A percentile compares a stretch with the other conserved stretches of the same genome.
These are phyloP conservation scores for Wickerhamiella infanticola DNA, from an alignment of 1,139 yeast species.

Conservation along the genomic window DNA sequence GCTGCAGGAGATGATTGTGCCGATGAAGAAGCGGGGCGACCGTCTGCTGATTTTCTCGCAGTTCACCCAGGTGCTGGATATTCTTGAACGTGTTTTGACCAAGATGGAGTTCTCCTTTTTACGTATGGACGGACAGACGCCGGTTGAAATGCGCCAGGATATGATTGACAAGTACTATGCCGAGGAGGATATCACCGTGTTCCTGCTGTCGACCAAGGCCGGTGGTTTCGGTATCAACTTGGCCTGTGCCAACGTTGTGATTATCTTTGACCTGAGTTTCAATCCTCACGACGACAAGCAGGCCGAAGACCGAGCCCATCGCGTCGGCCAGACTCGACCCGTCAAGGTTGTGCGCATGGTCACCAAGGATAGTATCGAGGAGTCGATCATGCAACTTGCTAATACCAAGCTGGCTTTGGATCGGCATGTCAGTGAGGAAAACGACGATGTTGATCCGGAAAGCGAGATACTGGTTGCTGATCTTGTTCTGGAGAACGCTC, in stretches of 20 bases:
- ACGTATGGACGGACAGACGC: conserved; percentile 83
- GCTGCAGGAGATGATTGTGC: conserved; percentile 42
- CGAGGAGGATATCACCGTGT: conserved; percentile 69
- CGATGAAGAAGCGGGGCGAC: conserved; percentile 46
- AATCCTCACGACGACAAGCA: conserved; percentile 98
- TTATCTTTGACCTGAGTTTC: conserved; percentile 84
- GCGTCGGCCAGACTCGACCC: conserved; percentile 88
- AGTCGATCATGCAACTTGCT: conserved; percentile 72
- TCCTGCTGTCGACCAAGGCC: conserved; percentile 82
- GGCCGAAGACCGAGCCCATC: conserved; percentile 96
- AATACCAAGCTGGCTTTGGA: conserved; percentile 84
- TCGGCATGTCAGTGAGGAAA: conserved; percentile 42
- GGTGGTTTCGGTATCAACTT: conserved; percentile 97
- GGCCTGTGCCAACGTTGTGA: conserved; percentile 87
- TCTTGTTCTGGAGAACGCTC: conserved; percentile 10
- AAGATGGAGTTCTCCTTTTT: conserved; percentile 54
- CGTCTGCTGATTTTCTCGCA: conserved; percentile 75
- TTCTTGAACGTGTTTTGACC: conserved; percentile 62
- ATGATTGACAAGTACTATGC: conserved; percentile 80
- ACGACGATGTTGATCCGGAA: conserved; percentile 15
- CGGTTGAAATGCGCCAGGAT: conserved; percentile 86
- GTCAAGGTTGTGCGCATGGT: conserved; percentile 72
- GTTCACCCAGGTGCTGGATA: conserved; percentile 83
- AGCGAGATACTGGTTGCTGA: conserved; percentile 17
- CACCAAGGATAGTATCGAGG: conserved; percentile 66